A percentile compares a stretch with the other conserved stretches of the same genome.
Evolutionary conservation across 768 basidiomycete species (phyloP).

Genomic region (Mycena haematopus): DNA sequence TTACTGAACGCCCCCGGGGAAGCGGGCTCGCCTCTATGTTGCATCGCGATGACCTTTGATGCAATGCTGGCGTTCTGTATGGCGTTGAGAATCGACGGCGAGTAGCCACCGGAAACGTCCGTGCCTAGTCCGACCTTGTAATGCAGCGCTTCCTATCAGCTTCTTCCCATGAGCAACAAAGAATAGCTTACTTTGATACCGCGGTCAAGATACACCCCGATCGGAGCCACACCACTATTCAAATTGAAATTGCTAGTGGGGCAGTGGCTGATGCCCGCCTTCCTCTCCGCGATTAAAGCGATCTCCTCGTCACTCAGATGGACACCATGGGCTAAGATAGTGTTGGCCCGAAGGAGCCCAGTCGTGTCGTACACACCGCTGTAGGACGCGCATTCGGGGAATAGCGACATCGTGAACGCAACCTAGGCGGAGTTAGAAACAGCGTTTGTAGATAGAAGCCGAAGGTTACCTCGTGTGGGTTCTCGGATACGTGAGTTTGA

Average conservation of each 20-base stretch:
- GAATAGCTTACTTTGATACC: slow-evolving; percentile 76
- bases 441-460: not conserved
- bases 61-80: slow-evolving; percentile 81
- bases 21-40: slow-evolving; percentile 32
- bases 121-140: slow-evolving; percentile 93
- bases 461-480: slow-evolving; percentile 67
- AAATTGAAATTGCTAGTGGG: slow-evolving; percentile 95
- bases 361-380: slow-evolving; percentile 83
- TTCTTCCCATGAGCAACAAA: not conserved
- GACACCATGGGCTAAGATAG: slow-evolving; percentile 88
- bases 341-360: slow-evolving; percentile 77
- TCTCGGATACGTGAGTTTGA: slow-evolving; percentile 95
- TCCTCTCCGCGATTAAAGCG: slow-evolving; percentile 64
- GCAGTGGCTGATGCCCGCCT: slow-evolving; percentile 89
- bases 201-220: slow-evolving; percentile 79
- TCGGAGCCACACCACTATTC: slow-evolving; percentile 81
- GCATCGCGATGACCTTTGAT: slow-evolving; percentile 75
- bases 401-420: slow-evolving; percentile 65
- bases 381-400: slow-evolving; percentile 70
- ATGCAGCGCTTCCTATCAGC: not conserved
- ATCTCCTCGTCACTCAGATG: slow-evolving; percentile 80
- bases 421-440: slow-evolving; percentile 48
- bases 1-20: slow-evolving; percentile 47
- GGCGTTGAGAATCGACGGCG: slow-evolving; percentile 76
- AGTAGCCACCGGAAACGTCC: slow-evolving; percentile 89